Conservation (phyloP, 129 eudicot species). For the Rutidosis leptorrhynchoides region DNA sequence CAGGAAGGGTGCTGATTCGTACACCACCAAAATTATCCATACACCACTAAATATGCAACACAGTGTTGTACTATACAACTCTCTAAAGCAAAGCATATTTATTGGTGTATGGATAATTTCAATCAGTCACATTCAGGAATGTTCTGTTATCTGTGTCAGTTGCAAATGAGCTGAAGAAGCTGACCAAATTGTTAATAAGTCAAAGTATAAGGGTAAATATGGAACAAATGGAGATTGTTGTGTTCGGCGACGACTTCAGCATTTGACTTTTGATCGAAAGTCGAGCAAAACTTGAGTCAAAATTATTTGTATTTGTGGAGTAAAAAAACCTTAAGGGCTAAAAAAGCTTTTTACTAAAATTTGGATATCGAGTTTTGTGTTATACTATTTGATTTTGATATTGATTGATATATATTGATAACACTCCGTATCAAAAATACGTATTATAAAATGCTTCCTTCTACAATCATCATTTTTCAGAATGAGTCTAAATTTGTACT, state of each 20-base stretch:
- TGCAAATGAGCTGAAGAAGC: neutral
- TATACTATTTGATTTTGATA: too few species aligned
- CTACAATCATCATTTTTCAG: too few species aligned
- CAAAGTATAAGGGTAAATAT: neutral
- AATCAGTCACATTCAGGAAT: too few species aligned
- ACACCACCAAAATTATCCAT: too few species aligned
- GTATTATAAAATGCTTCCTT: neutral
- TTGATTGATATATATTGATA: too few species aligned
- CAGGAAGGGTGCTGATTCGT: too few species aligned
- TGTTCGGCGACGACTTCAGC: neutral
- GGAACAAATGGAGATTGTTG: neutral
- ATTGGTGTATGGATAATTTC: too few species aligned
- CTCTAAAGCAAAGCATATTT: too few species aligned
- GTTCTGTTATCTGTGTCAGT: neutral
- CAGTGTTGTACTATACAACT: too few species aligned
- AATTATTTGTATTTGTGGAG: neutral
- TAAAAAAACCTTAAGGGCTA: neutral
- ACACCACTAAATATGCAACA: too few species aligned
- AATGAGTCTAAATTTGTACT: neutral
- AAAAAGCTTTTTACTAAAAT: neutral
- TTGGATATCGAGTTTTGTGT: neutral
- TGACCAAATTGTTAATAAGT: neutral
- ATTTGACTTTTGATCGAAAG: neutral
- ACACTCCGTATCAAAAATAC: too few species aligned
- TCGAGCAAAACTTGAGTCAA: neutral